Evolutionary conservation across 2,329 filamentous ascomycete species (phyloP), one percentile per base, ranked within the genome.

Genomic region (Didymella arachidicola): DNA sequence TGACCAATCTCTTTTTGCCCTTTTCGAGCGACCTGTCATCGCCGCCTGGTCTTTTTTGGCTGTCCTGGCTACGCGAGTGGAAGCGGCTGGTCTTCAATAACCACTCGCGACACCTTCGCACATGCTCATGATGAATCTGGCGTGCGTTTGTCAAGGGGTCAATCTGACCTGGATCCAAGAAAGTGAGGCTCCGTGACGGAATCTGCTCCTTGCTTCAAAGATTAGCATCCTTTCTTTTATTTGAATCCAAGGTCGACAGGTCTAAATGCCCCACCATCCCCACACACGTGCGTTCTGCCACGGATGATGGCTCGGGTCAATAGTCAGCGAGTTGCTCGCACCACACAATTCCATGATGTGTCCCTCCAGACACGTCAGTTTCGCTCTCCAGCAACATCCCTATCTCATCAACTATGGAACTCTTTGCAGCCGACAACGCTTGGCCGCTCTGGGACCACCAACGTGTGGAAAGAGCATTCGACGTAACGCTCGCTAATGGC

Each of bases 401-500:
- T 16, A 11, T 26, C 16, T 30, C 14, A 36, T 8, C 29, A 36
- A 46, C 4, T 5, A 50, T 46, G 41, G 44, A 44, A 7, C n/a
- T 34, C 4, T 36, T 65, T 10, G 25, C 48, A 27, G 47, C 60
- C 25, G 51, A 59, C 34, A 44, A 39, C 3, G 55, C 60, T 7
- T 64, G 57, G 57, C 52, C 64, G 3, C 36, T 67, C 0, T 62
- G 57, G 43, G 45, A 50, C 0, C 30, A 47, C 14, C 49, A 55
- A 12, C 32, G 54, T 10, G 52, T 64, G n/a, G 61, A 62, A 34
- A 56, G 44, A 25, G 63, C 64, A 3, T 65, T 67, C 26, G 39
- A 44, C 5, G 18, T 62, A 8, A 38, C 43, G 10, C 47, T 39
- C 29, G 27, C 27, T 12, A 45, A 48, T 6, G 51, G 43, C 18